Evolutionary conservation across 2,329 filamentous ascomycete genomes (phyloP), one percentile per base, ranked within the genome.

Genomic region (Rhinocladiella similis): DNA sequence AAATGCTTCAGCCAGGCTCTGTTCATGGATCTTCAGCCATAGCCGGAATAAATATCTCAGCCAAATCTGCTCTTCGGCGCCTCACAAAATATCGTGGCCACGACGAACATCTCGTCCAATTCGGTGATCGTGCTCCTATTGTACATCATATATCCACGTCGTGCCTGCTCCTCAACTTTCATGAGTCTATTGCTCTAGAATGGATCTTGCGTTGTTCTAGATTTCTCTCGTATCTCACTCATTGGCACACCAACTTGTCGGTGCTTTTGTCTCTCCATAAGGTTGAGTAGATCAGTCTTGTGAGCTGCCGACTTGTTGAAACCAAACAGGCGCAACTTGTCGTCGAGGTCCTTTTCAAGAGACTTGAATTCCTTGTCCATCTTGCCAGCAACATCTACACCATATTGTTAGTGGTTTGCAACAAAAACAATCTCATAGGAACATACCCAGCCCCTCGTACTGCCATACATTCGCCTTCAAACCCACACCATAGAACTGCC

Each of bases 391-490:
- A 75, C 72, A 62, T 75, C 75, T 77, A 54, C 16, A 33, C 50
- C 46, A 55, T 36, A 25, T 35, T 19, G 5, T 46, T 56, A 54
- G 56, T 43, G 50, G 13, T 35, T 5, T 9, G 16, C n/a, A 41
- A 41, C 38, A 18, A 18, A 19, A 41, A 6, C 12, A 12, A 41
- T 14, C 62, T 13, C 49, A 42, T 2, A 35, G n/a, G 33, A 42
- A 63, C 73, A 61, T 81, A 88, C 88, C 87, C 57, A 92, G 70
- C 55, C 83, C 82, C 67, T 88, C 85, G 73, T 90, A 92, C 70
- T 96, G 90, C 86, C 89, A 99, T 48, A 97, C 83, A 71, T 99
- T 97, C 51, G 94, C 94, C 81, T 99, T 99, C 91, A 99, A 95
- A 67, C 94, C 94, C 39, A 97, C 87, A n/a, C 94, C 94, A 65